A percentile compares a stretch with the other conserved stretches of the same genome.
These are phyloP conservation scores for Termitomyces sp. DNA, from an alignment of 768 basidiomycete genomes.

Conservation along the genomic window DNA sequence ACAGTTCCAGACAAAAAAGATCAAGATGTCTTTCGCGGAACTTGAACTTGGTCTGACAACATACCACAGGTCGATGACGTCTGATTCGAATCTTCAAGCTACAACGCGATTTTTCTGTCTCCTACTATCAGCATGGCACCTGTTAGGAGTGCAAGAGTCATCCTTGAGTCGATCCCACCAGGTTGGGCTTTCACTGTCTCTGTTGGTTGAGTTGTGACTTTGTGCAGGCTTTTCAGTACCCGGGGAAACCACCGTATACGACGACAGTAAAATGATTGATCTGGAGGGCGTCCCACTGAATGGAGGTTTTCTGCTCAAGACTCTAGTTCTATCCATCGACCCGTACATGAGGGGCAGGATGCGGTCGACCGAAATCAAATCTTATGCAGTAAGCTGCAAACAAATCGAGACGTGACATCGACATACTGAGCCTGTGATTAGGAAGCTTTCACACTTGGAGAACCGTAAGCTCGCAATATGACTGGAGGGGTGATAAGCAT, in stretches of 20 bases:
- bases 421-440: background rate
- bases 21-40: background rate
- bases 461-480: conserved; percentile 16
- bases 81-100: background rate
- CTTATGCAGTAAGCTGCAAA: conserved; percentile 1
- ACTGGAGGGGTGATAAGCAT: background rate
- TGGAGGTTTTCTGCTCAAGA: conserved; percentile 32
- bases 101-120: background rate
- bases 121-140: background rate
- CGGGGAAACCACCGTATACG: conserved; percentile 33
- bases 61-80: background rate
- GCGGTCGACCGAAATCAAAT: conserved; percentile 20
- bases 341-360: conserved; percentile 36
- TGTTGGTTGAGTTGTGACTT: background rate
- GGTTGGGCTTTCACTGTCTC: background rate
- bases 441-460: conserved; percentile 11
- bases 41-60: background rate
- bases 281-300: conserved; percentile 24
- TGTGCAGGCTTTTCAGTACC: conserved; percentile 11
- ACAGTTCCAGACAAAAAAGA: background rate
- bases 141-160: background rate
- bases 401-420: conserved; percentile 5
- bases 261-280: conserved; percentile 36
- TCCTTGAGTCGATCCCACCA: background rate
- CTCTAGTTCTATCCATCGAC: conserved; percentile 38